These are phyloP conservation scores for Cotoneaster glaucophyllus DNA, from an alignment of 306 rosid species.

Conservation along the genomic window DNA sequence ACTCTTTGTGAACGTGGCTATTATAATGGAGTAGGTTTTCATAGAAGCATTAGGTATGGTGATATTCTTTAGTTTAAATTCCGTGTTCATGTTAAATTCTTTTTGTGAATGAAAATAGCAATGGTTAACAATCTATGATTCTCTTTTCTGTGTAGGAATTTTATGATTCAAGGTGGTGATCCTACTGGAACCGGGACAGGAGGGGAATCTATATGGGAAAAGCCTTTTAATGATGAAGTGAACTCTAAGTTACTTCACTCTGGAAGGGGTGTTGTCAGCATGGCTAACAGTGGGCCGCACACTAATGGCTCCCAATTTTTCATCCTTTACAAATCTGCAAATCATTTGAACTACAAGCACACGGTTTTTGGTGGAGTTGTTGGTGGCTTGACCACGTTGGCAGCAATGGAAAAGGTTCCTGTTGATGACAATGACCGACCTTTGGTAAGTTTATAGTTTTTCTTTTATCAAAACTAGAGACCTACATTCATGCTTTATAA, in stretches of 20 bases:
- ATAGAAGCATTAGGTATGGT: conserved; percentile 74
- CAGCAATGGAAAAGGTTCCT: conserved; percentile 89
- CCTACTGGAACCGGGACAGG: conserved; percentile 96
- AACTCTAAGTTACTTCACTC: conserved; percentile 92
- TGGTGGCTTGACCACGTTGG: conserved; percentile 84
- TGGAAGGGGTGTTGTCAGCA: conserved; percentile 92
- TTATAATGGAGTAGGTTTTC: conserved; percentile 86
- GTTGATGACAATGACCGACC: conserved; percentile 85
- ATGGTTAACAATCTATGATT: background rate
- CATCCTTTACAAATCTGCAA: conserved; percentile 88
- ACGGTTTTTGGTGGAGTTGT: conserved; percentile 91
- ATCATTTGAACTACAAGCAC: conserved; percentile 88
- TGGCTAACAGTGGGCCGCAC: conserved; percentile 99
- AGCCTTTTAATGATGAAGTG: conserved; percentile 83
- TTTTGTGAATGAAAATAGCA: conserved; percentile 1
- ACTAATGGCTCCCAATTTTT: conserved; percentile 97
- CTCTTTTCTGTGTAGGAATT: conserved; percentile 53
- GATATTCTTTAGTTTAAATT: background rate
- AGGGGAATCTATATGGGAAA: conserved; percentile 97
- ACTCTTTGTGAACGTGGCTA: conserved; percentile 91
- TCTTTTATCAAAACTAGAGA: background rate
- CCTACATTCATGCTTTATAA: background rate
- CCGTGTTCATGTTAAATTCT: background rate
- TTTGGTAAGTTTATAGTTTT: conserved; percentile 42
- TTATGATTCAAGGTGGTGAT: conserved; percentile 99